These are phyloP conservation scores for Acorus calamus DNA, from an alignment of 106 monocot genomes.

Conservation along the genomic window DNA sequence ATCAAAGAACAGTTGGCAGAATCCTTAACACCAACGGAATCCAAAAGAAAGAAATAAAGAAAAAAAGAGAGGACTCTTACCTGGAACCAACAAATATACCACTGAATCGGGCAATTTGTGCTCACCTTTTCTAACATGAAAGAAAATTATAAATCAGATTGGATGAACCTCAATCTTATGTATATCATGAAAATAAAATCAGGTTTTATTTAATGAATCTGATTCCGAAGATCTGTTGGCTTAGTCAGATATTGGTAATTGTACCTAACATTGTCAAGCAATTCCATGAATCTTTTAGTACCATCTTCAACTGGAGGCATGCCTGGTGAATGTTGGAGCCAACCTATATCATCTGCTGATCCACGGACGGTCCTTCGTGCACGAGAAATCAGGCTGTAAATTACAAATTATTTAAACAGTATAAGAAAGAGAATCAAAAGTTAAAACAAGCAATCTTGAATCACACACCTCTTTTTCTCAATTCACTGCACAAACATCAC, in stretches of 20 bases:
- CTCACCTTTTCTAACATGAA: conserved; percentile 48
- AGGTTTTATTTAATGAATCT: too few species aligned
- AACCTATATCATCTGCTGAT: conserved; percentile 87
- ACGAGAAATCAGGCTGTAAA: conserved; percentile 55
- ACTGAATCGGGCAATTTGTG: conserved; percentile 83
- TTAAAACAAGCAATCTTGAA: too few species aligned
- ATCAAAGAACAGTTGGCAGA: neutral
- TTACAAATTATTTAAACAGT: too few species aligned
- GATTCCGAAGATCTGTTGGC: too few species aligned
- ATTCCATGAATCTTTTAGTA: conserved; percentile 53
- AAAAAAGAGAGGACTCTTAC: conserved; percentile 15
- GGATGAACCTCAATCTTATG: neutral
- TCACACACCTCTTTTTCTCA: too few species aligned
- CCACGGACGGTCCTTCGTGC: conserved; percentile 85
- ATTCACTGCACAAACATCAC: too few species aligned
- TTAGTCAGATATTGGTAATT: too few species aligned
- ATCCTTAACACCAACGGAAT: neutral
- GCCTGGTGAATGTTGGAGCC: conserved; percentile 54
- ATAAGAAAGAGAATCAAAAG: too few species aligned
- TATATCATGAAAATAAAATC: neutral
- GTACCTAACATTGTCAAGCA: conserved; percentile 70
- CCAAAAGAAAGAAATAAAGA: neutral
- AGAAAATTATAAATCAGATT: neutral
- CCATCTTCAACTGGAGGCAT: conserved; percentile 82
- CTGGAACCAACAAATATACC: conserved; percentile 94